Evolutionary conservation across 768 basidiomycete species (phyloP).

Genomic region (Phaffia australis): DNA sequence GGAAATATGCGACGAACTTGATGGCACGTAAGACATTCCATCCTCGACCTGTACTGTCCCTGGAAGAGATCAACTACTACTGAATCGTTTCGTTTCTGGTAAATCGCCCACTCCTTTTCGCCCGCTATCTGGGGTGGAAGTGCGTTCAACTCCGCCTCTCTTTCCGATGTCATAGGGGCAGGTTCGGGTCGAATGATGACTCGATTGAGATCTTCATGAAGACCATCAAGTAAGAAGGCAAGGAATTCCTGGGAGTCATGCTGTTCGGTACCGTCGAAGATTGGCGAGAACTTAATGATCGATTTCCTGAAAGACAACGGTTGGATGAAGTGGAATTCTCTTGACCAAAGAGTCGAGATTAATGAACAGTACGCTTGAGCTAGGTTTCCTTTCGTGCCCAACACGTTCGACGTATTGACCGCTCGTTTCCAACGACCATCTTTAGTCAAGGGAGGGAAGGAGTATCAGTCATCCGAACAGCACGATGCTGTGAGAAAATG

Average conservation of each 20-base stretch:
- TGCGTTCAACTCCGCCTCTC: constrained; percentile 78
- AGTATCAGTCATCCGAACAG: neutral
- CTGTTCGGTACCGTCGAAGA: constrained; percentile 59
- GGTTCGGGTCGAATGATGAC: constrained; percentile 60
- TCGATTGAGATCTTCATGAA: constrained; percentile 79
- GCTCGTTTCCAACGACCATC: constrained; percentile 71
- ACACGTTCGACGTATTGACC: constrained; percentile 40
- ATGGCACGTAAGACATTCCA: constrained; percentile 81
- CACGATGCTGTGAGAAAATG: neutral
- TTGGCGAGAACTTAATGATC: neutral
- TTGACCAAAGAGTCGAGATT: constrained; percentile 76
- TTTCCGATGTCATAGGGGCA: constrained; percentile 55
- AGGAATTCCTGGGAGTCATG: constrained; percentile 98
- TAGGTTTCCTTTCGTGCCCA: constrained; percentile 77
- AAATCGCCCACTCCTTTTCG: constrained; percentile 84
- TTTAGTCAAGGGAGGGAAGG: constrained; percentile 31
- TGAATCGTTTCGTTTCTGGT: constrained; percentile 80
- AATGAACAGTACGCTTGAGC: constrained; percentile 72
- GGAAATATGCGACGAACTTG: constrained; percentile 47
- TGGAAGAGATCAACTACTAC: constrained; percentile 95
- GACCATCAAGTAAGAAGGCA: constrained; percentile 80
- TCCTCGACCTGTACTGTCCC: constrained; percentile 81
- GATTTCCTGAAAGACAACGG: neutral
- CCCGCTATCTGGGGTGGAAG: constrained; percentile 78
- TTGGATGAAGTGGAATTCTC: constrained; percentile 57